These are phyloP conservation scores for Colletotrichum tabaci DNA, from an alignment of 2,329 filamentous ascomycete species.

Conservation along the genomic window DNA sequence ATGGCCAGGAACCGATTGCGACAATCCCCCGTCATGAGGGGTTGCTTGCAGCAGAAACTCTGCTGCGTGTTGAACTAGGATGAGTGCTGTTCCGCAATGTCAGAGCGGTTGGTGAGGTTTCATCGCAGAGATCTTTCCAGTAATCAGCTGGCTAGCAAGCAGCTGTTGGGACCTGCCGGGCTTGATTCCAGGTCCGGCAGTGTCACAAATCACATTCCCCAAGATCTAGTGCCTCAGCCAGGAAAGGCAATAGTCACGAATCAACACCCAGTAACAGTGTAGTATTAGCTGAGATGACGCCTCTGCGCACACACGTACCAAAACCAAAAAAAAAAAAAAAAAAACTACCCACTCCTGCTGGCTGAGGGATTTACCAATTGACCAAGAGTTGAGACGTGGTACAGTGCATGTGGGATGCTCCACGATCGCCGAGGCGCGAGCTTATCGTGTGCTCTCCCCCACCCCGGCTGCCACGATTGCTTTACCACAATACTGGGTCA, in stretches of 20 bases:
- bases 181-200: not conserved
- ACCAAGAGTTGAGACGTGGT: constrained; percentile 16
- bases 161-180: constrained; percentile 2
- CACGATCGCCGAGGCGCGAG: constrained; percentile 36
- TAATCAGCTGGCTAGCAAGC: constrained; percentile 1
- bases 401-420: constrained; percentile 27
- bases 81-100: constrained; percentile 10
- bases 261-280: constrained; percentile 17
- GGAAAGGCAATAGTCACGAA: constrained; percentile 38
- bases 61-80: constrained; percentile 7
- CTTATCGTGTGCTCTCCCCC: constrained; percentile 12
- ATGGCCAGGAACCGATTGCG: constrained; percentile 16
- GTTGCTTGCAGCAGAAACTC: constrained; percentile 3
- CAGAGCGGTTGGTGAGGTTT: constrained; percentile 17
- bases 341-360: not conserved
- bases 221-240: constrained; percentile 35
- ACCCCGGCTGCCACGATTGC: constrained; percentile 12
- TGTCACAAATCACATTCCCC: constrained; percentile 34
- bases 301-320: not conserved
- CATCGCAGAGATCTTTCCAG: not conserved
- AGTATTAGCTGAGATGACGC: constrained; percentile 9
- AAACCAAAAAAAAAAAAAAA: no score
- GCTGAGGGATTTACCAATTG: constrained; percentile 31
- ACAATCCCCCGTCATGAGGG: constrained; percentile 2
- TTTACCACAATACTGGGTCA: constrained; percentile 36